A percentile compares a stretch with the other conserved stretches of the same genome.
These are phyloP conservation scores for Arthrobotrys pseudoclavata DNA, from an alignment of 2,329 filamentous ascomycete species.

Conservation along the genomic window DNA sequence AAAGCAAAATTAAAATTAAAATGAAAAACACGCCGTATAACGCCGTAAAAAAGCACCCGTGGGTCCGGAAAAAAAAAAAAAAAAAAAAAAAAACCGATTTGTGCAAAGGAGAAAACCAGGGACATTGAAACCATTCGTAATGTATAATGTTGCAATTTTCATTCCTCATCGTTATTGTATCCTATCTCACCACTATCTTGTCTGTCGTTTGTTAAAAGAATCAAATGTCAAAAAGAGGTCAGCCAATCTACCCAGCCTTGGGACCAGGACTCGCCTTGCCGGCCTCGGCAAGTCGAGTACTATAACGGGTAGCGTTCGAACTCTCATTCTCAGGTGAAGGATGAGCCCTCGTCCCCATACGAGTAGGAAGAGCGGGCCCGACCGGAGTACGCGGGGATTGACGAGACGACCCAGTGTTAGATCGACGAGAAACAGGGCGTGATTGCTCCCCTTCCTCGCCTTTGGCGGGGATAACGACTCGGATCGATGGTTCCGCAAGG, in stretches of 20 bases:
- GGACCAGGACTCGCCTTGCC: conserved; percentile 25
- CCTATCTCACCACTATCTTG: not conserved
- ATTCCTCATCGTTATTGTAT: conserved; percentile 15
- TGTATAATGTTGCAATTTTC: conserved; percentile 7
- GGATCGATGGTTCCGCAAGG: conserved; percentile 26
- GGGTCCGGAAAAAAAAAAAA: not conserved
- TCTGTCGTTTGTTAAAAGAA: not conserved
- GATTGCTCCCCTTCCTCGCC: conserved; percentile 32
- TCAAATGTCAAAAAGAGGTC: not conserved
- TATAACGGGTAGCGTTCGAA: conserved; percentile 31
- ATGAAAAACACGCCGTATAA: conserved; percentile 41
- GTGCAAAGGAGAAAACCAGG: not conserved
- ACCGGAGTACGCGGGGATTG: conserved; percentile 48
- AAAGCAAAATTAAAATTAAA: conserved; percentile 24
- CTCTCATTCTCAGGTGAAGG: conserved; percentile 41
- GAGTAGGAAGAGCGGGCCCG: conserved; percentile 15
- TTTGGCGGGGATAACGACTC: conserved; percentile 21
- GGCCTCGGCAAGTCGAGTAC: conserved; percentile 34
- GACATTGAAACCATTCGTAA: conserved; percentile 26
- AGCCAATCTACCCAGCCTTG: not conserved
- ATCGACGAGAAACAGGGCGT: conserved; percentile 53
- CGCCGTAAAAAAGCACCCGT: conserved; percentile 28
- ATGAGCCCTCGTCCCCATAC: conserved; percentile 53
- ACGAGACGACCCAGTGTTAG: conserved; percentile 29
- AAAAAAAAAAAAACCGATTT: conserved; percentile 4